Conservation (phyloP, 2,329 filamentous ascomycete species). For the Zasmidium angulare region DNA sequence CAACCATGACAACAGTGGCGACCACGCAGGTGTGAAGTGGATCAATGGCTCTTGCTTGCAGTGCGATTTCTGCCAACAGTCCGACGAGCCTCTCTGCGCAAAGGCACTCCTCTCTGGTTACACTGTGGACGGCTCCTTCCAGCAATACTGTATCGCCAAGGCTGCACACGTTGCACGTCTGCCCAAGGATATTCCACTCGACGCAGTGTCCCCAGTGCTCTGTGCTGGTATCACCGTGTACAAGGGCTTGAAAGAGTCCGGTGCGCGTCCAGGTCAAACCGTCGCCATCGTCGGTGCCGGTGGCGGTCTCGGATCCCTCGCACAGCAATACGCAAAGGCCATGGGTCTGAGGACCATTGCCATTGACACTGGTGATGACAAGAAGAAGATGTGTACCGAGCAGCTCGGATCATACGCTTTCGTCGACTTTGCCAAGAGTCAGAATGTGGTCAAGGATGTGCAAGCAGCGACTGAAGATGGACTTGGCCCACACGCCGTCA, state of each 20-base stretch:
- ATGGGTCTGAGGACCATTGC: conserved; percentile 82
- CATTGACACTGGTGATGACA: conserved; percentile 82
- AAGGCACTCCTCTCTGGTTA: conserved; percentile 79
- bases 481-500: conserved; percentile 80
- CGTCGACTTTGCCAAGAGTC: conserved; percentile 75
- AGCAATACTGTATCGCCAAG: conserved; percentile 87
- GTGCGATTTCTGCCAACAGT: conserved; percentile 78
- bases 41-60: conserved; percentile 81
- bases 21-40: conserved; percentile 87
- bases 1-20: conserved; percentile 52
- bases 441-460: conserved; percentile 80
- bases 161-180: conserved; percentile 81
- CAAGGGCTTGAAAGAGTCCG: conserved; percentile 86
- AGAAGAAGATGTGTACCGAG: conserved; percentile 65
- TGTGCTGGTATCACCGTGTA: conserved; percentile 81
- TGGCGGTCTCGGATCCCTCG: conserved; percentile 76
- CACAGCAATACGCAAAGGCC: conserved; percentile 83
- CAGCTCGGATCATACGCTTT: conserved; percentile 70
- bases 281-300: conserved; percentile 85
- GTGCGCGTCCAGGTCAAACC: conserved; percentile 69
- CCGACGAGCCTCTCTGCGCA: conserved; percentile 81
- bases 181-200: conserved; percentile 72
- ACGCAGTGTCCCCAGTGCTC: conserved; percentile 75
- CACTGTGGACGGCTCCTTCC: conserved; percentile 90
- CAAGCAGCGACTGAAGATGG: conserved; percentile 77